Base-by-base conservation (phyloP, 345 rosid species). In the Eucalyptus tenuipes region DNA sequence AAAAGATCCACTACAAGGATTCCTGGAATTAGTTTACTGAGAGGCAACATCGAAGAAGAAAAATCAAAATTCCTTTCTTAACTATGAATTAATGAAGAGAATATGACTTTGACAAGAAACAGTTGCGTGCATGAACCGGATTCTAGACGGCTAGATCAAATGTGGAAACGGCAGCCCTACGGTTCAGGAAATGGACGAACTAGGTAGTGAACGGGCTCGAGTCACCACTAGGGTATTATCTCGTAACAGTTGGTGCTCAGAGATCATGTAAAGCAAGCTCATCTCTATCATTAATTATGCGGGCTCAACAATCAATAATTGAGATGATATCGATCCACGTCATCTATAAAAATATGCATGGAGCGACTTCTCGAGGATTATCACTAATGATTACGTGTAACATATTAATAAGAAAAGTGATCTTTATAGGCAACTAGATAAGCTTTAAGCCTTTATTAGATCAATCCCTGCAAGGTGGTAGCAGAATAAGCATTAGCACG, bases 301-400 rank as follows among this genome's bases (percentile, higher is more conserved):
- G 42, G 12, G 11, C 24, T 33, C 9, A 1, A 16, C 13, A 31
- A 33, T 68, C 2, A 68, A 33, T 11, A 40, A 18, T 71, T 71
- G 82, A 1, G 4, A 71, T 18, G 25, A 11, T 37, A 20, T 18
- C 1, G 1, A 2, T 71, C 25, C 25, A 18, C 0, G 0, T 10
- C 25, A 3, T 37, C 14, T 37, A 18, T 20, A 37, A 71, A 17
- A 37, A 71, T 18, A 37, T 5, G 15, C 27, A 10, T 71, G 27
- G 14, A 20, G 20, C 2, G 8, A 10, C 2, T 20, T 0, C 25
- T 37, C 5, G 4, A 71, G 45, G 3, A 68, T 66, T 15, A n/a
- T n/a, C 20, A 66, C 3, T 66, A 31, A 66, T n/a, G 24, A 68
- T 15, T 1, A 17, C 2, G 0, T 37, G 27, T 3, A 71, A 33